A percentile compares a stretch with the other conserved stretches of the same genome.
These are phyloP conservation scores for Dissophora globulifera DNA, from an alignment of 192 early-diverging fungal genomes.

Conservation along the genomic window DNA sequence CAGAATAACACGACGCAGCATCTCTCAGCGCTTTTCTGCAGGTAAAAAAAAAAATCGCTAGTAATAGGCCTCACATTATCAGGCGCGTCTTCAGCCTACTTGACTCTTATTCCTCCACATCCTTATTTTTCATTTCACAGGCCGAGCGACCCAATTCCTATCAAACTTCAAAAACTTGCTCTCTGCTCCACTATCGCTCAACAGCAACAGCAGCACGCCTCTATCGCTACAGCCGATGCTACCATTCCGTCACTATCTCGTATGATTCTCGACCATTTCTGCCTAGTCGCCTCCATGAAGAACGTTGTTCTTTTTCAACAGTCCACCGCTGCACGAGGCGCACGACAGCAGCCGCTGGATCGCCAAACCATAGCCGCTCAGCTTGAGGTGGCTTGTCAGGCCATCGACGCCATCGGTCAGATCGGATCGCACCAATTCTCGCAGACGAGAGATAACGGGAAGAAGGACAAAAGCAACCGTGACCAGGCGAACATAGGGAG, in stretches of 20 bases:
- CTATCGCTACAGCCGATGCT: too few species aligned
- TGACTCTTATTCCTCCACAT: too few species aligned
- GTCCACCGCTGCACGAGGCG: not conserved
- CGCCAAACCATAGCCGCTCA: conserved; percentile 7
- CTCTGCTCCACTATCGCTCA: conserved; percentile 15
- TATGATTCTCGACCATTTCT: conserved; percentile 25
- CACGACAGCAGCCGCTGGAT: conserved; percentile 7
- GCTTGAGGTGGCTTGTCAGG: conserved; percentile 7
- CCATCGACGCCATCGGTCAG: conserved; percentile 13
- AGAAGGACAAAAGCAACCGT: too few species aligned
- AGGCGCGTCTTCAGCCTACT: too few species aligned
- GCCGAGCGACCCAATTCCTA: conserved; percentile 12
- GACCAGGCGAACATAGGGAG: not conserved
- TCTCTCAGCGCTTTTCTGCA: conserved; percentile 11
- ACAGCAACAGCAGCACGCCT: not conserved
- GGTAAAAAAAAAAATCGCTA: not conserved
- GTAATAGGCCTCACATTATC: not conserved
- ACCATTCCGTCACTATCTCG: too few species aligned
- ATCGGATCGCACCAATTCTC: conserved; percentile 11
- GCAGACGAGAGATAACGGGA: too few species aligned
- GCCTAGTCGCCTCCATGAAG: conserved; percentile 24
- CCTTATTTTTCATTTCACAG: conserved; percentile 5
- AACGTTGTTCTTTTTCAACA: not conserved
- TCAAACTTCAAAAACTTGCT: conserved; percentile 19
- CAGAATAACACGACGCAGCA: not conserved